Conservation (phyloP, 2,329 filamentous ascomycete genomes). For the Lachnellula cervina region DNA sequence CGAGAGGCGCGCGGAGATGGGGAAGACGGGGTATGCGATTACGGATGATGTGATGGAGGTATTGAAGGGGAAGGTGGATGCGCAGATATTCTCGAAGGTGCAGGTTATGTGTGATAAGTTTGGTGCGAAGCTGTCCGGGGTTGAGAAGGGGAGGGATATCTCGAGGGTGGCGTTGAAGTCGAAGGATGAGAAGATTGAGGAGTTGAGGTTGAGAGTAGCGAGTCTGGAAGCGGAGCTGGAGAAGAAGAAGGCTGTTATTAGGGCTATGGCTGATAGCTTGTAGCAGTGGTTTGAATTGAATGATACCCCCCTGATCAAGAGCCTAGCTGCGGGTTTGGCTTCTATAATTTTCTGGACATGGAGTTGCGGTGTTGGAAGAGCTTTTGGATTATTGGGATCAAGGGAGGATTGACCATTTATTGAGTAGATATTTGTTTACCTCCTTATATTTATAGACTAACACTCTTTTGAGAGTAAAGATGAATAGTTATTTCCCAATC, state of each 20-base stretch:
- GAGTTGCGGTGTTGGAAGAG: too few relatives aligned
- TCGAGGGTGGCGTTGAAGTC: constrained; percentile 56
- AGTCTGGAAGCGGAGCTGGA: constrained; percentile 51
- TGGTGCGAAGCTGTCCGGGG: constrained; percentile 54
- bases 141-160: constrained; percentile 61
- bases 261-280: constrained; percentile 3
- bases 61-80: constrained; percentile 41
- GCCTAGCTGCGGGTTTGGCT: too few relatives aligned
- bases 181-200: constrained; percentile 59
- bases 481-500: too few relatives aligned
- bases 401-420: too few relatives aligned
- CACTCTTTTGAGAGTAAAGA: too few relatives aligned
- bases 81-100: constrained; percentile 36
- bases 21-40: constrained; percentile 31
- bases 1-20: background rate
- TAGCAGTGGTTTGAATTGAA: too few relatives aligned
- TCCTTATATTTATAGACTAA: too few relatives aligned
- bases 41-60: constrained; percentile 46
- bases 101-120: constrained; percentile 47
- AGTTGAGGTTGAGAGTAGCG: constrained; percentile 62
- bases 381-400: too few relatives aligned
- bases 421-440: too few relatives aligned
- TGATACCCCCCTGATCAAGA: too few relatives aligned
- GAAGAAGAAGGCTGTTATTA: constrained; percentile 43
- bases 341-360: too few relatives aligned